Base-by-base conservation (phyloP, 176 grass and related monocot species). In the Musa itinerans region DNA sequence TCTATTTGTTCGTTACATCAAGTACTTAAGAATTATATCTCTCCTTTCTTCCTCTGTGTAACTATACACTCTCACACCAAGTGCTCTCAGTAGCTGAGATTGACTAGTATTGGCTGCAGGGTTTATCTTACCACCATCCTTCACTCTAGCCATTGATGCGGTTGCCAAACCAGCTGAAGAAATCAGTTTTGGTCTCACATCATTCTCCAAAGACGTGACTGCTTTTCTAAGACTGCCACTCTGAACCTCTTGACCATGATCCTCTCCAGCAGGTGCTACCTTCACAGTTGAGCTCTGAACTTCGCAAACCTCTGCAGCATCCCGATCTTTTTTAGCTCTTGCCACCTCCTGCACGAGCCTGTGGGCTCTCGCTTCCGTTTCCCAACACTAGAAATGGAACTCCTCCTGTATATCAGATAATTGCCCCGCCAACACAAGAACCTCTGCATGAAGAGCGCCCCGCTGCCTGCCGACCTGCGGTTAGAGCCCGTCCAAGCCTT, bases 1-100 rank as follows among this genome's bases (percentile, higher is more conserved):
- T 62, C 89, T 92, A 78, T 83, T 89, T 68, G 83, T 85, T 50
- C 87, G 65, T 72, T 96, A 92, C 1, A 80, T 86, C 75, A 89
- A 77, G 78, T 92, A 92, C 65, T 87, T 96, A 61, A 69, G 21
- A 64, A 96, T 82, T 78, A 89, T 88, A 59, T 87, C 92, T 82
- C 90, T 87, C 78, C 89, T 89, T 55, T 96, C 92, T 57, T 86
- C 89, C 23, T 84, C 82, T 63, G 24, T 86, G 50, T 89, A 80
- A 58, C 83, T 87, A 0, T 83, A 91, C 0, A 73, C 83, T 57
- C 73, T 85, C 53, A 88, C 74, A 52, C 85, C 77, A 0, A 87
- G 80, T 11, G 87, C 85, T 27, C 77, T 88, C 74, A 80, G 55
- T 8, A 72, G 63, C 25, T 58, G 54, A 50, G 80, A 80, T 77